Evolutionary conservation across 441 rosid species (phyloP).

Genomic region (Arabidopsis lyrata): DNA sequence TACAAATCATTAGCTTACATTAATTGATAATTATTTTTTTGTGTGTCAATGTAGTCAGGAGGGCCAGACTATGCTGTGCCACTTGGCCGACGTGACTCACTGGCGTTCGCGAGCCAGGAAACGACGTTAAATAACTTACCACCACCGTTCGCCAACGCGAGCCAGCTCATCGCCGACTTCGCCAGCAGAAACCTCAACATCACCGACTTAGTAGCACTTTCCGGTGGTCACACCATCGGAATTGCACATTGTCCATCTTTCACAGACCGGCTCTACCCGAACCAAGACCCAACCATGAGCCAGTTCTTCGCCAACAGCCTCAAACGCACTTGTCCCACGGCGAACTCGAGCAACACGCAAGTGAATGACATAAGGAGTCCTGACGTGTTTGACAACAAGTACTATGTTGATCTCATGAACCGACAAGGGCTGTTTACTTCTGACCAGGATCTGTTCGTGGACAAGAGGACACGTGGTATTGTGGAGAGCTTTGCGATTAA

Average conservation of each 20-base stretch:
- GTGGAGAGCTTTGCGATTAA: slow-evolving; percentile 72
- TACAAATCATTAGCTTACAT: neutral
- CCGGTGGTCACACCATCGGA: slow-evolving; percentile 71
- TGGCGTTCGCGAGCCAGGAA: slow-evolving; percentile 52
- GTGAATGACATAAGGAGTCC: slow-evolving; percentile 70
- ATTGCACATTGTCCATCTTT: slow-evolving; percentile 65
- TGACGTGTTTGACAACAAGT: slow-evolving; percentile 78
- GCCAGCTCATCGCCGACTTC: slow-evolving; percentile 50
- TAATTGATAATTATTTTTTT: neutral
- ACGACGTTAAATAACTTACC: slow-evolving; percentile 68
- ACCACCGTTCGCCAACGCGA: slow-evolving; percentile 53
- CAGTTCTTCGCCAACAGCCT: slow-evolving; percentile 65
- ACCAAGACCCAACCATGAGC: slow-evolving; percentile 71
- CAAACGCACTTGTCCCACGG: slow-evolving; percentile 60
- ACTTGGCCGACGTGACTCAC: slow-evolving; percentile 77
- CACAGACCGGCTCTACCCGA: slow-evolving; percentile 68
- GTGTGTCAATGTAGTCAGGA: slow-evolving; percentile 59
- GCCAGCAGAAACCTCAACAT: slow-evolving; percentile 56
- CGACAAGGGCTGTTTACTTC: slow-evolving; percentile 86
- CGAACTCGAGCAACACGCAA: slow-evolving; percentile 51
- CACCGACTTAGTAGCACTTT: slow-evolving; percentile 51
- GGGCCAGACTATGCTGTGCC: slow-evolving; percentile 83
- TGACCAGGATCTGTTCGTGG: slow-evolving; percentile 79
- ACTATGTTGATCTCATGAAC: slow-evolving; percentile 79
- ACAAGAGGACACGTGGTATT: slow-evolving; percentile 60